Conservation (phyloP, 2,329 filamentous ascomycete species). For the Colletotrichum sp. region DNA sequence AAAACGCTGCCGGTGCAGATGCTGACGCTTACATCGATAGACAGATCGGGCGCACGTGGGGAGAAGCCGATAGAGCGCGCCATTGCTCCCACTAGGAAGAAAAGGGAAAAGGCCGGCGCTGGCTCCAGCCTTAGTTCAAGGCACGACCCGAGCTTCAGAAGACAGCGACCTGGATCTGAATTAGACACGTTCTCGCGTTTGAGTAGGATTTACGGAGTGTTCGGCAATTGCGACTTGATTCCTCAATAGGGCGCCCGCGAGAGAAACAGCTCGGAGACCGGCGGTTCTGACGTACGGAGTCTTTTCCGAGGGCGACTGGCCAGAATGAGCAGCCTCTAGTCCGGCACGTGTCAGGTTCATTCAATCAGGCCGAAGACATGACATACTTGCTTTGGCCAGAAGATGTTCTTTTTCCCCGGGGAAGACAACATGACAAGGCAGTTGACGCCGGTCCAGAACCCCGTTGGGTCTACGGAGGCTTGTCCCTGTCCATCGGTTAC, state of each 20-base stretch:
- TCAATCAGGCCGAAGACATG: neutral
- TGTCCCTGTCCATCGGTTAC: neutral
- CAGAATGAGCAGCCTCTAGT: neutral
- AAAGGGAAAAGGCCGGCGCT: neutral
- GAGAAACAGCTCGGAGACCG: neutral
- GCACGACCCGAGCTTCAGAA: neutral
- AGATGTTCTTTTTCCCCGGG: neutral
- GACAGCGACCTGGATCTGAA: neutral
- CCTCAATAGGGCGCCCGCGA: neutral
- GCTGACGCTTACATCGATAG: neutral
- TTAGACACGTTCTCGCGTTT: neutral
- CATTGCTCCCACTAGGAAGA: neutral
- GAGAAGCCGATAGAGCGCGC: neutral
- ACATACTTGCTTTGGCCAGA: neutral
- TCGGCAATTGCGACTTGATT: neutral
- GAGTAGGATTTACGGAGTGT: neutral
- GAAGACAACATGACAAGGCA: neutral
- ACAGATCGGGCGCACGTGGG: neutral
- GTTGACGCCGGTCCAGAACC: neutral
- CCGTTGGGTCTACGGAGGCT: neutral
- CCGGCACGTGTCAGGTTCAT: constrained; percentile 8
- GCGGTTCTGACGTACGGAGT: neutral
- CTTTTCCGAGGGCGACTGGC: neutral
- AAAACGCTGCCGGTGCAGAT: neutral
- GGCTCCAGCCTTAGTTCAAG: neutral